Conservation (phyloP, 345 rosid genomes). For the Viola odorata region DNA sequence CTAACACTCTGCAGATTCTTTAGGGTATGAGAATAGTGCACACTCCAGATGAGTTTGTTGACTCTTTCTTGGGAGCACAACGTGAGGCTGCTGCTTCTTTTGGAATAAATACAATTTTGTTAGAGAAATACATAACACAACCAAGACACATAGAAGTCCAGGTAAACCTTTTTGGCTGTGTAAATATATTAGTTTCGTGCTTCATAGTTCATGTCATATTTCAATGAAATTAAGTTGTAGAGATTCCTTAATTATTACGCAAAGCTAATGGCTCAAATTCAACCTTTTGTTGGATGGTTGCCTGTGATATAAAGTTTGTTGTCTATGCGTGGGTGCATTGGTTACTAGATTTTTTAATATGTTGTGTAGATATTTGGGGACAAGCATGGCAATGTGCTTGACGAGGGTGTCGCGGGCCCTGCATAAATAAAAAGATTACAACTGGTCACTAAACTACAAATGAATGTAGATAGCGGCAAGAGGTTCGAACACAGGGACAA, state of each 20-base stretch:
- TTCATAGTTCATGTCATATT: neutral
- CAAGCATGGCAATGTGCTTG: constrained; percentile 69
- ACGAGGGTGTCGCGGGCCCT: too few relatives aligned
- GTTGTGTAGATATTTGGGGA: constrained; percentile 73
- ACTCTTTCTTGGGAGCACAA: constrained; percentile 90
- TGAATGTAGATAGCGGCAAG: too few relatives aligned
- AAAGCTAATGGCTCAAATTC: neutral
- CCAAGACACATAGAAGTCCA: constrained; percentile 97
- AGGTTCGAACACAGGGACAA: too few relatives aligned
- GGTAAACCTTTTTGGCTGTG: constrained; percentile 34
- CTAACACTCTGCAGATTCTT: constrained; percentile 27
- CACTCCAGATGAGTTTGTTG: constrained; percentile 54
- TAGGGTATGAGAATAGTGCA: constrained; percentile 95
- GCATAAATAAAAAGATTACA: too few relatives aligned
- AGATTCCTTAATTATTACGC: neutral
- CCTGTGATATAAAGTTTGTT: constrained; percentile 1
- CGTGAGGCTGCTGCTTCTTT: constrained; percentile 96
- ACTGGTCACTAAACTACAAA: too few relatives aligned
- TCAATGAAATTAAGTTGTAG: neutral
- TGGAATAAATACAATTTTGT: constrained; percentile 76
- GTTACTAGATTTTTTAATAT: constrained; percentile 6
- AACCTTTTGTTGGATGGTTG: neutral
- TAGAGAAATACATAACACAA: constrained; percentile 85
- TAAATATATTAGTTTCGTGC: neutral
- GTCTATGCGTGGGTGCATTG: constrained; percentile 8